phyloP scores from a whole-genome alignment of 352 stramenopile genomes.

The Globisporangium cederbergense region DNA sequence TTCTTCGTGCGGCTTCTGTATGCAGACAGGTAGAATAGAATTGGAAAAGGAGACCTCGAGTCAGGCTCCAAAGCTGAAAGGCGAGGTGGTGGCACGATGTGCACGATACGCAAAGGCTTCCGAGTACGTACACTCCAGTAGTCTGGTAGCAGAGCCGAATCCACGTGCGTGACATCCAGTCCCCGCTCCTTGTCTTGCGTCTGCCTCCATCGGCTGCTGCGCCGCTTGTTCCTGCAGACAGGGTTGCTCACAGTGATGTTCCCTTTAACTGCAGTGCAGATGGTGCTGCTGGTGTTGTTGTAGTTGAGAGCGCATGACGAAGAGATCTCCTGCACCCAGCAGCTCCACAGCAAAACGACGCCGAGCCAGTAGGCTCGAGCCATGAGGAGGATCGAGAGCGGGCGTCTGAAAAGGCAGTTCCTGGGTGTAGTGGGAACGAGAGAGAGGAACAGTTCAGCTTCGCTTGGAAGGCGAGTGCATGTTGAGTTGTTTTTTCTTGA shows the following conservation, averaged over 20 bases:
- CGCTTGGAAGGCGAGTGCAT: background rate
- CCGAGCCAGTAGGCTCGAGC: background rate
- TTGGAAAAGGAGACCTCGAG: too few species aligned
- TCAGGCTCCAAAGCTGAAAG: too few species aligned
- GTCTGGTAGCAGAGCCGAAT: conserved; percentile 45
- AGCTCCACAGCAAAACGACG: background rate
- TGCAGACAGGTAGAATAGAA: too few species aligned
- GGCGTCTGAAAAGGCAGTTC: too few species aligned
- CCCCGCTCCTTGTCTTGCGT: background rate
- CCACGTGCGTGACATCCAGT: conserved; percentile 22
- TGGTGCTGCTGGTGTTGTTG: background rate
- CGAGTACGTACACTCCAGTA: conserved; percentile 36
- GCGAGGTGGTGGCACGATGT: too few species aligned
- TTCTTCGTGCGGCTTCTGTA: background rate
- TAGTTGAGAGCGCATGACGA: too few species aligned
- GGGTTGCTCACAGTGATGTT: background rate
- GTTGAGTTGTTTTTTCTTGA: background rate
- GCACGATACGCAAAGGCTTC: too few species aligned
- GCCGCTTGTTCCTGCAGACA: background rate
- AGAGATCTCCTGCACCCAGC: too few species aligned
- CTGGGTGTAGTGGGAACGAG: too few species aligned
- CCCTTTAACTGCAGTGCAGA: background rate
- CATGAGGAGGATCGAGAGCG: background rate
- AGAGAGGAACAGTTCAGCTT: too few species aligned
- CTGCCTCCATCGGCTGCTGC: background rate